phyloP scores from a whole-genome alignment of 345 rosid species.

The Erucastrum elatum region DNA sequence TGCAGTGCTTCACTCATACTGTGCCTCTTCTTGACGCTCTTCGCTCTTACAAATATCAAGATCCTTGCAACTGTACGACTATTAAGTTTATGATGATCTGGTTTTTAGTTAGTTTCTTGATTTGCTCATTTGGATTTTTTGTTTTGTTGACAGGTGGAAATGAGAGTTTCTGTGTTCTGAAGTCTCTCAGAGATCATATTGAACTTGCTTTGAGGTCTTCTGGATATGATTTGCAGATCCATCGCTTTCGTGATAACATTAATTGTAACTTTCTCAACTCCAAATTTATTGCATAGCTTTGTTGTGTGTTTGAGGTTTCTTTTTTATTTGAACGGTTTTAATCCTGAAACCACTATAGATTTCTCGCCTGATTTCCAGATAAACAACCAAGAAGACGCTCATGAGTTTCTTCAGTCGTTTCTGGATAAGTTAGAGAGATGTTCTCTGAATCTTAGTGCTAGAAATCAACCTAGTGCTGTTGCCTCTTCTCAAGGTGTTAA shows the following conservation, averaged over 20 bases:
- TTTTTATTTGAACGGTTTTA: not conserved
- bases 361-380: slow-evolving; percentile 59
- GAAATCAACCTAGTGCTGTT: slow-evolving; percentile 17
- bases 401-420: slow-evolving; percentile 76
- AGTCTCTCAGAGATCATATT: slow-evolving; percentile 60
- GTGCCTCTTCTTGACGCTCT: slow-evolving; percentile 70
- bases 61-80: slow-evolving; percentile 51
- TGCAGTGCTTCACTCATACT: slow-evolving; percentile 90
- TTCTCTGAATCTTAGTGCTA: slow-evolving; percentile 42
- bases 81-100: not conserved
- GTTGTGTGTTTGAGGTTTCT: not conserved
- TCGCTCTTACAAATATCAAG: slow-evolving; percentile 41
- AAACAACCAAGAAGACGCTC: slow-evolving; percentile 86
- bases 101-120: not conserved
- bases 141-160: slow-evolving; percentile 45
- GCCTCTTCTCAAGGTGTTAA: slow-evolving; percentile 40
- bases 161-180: slow-evolving; percentile 63
- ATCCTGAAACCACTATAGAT: slow-evolving; percentile 52
- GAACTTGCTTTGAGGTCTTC: slow-evolving; percentile 59
- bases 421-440: slow-evolving; percentile 70
- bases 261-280: slow-evolving; percentile 51
- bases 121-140: not conserved
- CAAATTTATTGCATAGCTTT: not conserved
- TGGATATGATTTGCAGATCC: slow-evolving; percentile 53
- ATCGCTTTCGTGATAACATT: slow-evolving; percentile 53